These are phyloP conservation scores for Penicillium sp. DNA, from an alignment of 2,329 filamentous ascomycete species.

Conservation along the genomic window DNA sequence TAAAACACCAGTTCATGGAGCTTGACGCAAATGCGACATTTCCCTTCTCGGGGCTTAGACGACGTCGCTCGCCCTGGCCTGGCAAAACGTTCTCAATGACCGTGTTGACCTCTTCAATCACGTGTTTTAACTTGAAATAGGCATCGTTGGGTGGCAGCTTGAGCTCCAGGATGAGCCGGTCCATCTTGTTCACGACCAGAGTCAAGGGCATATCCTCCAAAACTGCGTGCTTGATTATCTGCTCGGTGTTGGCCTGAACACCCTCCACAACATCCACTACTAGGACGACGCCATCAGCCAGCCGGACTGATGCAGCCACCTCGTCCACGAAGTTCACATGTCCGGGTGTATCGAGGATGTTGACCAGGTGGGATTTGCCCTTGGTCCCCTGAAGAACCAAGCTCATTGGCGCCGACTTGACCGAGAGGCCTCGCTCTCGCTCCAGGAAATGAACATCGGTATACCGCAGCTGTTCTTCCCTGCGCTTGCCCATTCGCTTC, in stretches of 20 bases:
- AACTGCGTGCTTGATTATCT: constrained; percentile 94
- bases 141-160: constrained; percentile 92
- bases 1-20: constrained; percentile 96
- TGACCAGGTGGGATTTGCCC: constrained; percentile 92
- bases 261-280: constrained; percentile 97
- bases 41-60: constrained; percentile 91
- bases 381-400: constrained; percentile 82
- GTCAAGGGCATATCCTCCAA: constrained; percentile 86
- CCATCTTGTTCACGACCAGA: constrained; percentile 95
- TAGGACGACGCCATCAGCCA: constrained; percentile 88
- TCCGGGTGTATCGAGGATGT: constrained; percentile 92
- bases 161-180: constrained; percentile 87
- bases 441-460: constrained; percentile 90
- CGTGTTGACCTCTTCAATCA: constrained; percentile 97
- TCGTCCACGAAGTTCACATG: constrained; percentile 99
- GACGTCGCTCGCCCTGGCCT: constrained; percentile 71
- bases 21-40: constrained; percentile 97
- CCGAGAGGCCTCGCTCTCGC: constrained; percentile 82
- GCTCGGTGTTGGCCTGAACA: constrained; percentile 97
- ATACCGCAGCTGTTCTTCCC: constrained; percentile 89
- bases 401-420: constrained; percentile 94
- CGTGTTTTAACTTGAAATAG: constrained; percentile 98
- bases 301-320: constrained; percentile 79
- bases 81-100: constrained; percentile 86
- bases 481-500: constrained; percentile 73